Percentiles rank a stretch among this genome's conserved stretches.
phyloP scores from a whole-genome alignment of 1,284 basidiomycete species.

The Cryptococcus sp. region DNA sequence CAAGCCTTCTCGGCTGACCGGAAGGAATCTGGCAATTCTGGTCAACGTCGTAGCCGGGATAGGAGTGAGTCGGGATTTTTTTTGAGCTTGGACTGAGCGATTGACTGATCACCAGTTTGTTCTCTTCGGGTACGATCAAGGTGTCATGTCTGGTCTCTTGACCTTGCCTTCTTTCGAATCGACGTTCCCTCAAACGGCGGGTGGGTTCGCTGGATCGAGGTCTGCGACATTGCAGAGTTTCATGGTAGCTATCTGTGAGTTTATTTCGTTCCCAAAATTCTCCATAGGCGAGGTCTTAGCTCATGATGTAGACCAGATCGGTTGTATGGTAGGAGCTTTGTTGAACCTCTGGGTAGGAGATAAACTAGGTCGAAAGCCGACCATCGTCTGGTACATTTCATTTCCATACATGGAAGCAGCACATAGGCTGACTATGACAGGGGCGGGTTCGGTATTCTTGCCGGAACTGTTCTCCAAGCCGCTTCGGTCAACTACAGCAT shows the following conservation, averaged over 20 bases:
- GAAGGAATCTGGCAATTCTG: constrained; percentile 2
- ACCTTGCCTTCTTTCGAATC: constrained; percentile 29
- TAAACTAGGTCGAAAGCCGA: constrained; percentile 34
- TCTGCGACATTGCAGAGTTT: constrained; percentile 36
- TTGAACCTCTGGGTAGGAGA: constrained; percentile 45
- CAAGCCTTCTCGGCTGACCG: constrained; percentile 2
- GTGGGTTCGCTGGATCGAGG: constrained; percentile 15
- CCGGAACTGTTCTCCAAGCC: constrained; percentile 48
- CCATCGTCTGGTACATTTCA: constrained; percentile 18
- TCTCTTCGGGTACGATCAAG: constrained; percentile 33
- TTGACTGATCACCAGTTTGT: constrained; percentile 11
- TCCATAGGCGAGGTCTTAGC: too few species aligned
- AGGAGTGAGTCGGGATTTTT: constrained; percentile 4
- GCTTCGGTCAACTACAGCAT: constrained; percentile 39
- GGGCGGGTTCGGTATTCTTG: constrained; percentile 42
- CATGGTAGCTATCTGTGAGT: constrained; percentile 45
- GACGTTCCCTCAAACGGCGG: constrained; percentile 27
- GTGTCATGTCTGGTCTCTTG: constrained; percentile 39
- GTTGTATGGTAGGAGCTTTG: constrained; percentile 45
- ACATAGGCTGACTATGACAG: constrained; percentile 3
- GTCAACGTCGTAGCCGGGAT: constrained; percentile 8
- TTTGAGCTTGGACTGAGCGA: background rate
- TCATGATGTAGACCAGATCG: constrained; percentile 6
- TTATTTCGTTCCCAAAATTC: too few species aligned
- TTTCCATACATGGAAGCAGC: background rate